Evolutionary conservation across 23 red algal species (phyloP).

Genomic region (Gracilaria vermiculophylla): DNA sequence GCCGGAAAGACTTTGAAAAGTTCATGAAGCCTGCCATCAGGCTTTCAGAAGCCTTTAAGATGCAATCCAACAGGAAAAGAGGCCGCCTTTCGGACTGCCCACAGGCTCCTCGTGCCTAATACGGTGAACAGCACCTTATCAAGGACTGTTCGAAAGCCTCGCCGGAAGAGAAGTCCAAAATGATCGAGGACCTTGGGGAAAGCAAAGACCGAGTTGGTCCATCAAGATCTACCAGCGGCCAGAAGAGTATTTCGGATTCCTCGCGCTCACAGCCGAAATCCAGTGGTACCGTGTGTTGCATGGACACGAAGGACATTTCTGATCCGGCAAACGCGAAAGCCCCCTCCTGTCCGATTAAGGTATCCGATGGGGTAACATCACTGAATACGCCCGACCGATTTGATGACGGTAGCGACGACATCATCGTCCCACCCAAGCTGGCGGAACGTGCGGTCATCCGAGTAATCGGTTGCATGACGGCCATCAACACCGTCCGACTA

Average conservation of each 20-base stretch:
- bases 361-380: background rate
- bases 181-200: too few relatives aligned
- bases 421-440: background rate
- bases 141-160: too few relatives aligned
- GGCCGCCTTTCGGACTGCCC: too few relatives aligned
- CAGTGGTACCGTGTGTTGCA: background rate
- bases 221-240: too few relatives aligned
- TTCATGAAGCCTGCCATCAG: conserved; percentile 3
- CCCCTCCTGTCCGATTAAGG: background rate
- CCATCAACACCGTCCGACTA: background rate
- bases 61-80: too few relatives aligned
- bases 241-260: too few relatives aligned
- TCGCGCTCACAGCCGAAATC: background rate
- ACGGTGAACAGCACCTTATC: too few relatives aligned
- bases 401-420: conserved; percentile 15
- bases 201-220: too few relatives aligned
- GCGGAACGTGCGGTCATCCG: background rate
- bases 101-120: too few relatives aligned
- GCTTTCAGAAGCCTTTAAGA: conserved; percentile 25
- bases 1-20: conserved; percentile 2
- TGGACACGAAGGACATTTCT: background rate
- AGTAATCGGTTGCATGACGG: background rate
- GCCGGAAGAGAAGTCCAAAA: too few relatives aligned
- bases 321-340: background rate
- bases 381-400: background rate